Conservation (phyloP, 495 filamentous ascomycete species). For the Schizothecium vesticola region DNA sequence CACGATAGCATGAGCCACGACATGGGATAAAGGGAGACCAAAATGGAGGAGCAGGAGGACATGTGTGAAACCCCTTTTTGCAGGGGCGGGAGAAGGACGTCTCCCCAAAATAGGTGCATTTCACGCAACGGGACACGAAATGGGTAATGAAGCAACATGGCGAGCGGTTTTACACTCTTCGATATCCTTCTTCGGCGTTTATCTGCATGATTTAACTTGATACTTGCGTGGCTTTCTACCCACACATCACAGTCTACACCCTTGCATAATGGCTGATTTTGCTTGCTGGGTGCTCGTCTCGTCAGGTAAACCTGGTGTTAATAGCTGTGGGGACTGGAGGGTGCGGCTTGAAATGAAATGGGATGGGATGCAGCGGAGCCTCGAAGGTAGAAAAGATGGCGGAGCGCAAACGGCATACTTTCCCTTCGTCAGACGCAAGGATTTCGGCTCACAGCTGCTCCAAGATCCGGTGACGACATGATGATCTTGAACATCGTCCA, state of each 20-base stretch:
- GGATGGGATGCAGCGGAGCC: not conserved
- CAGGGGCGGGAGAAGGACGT: not conserved
- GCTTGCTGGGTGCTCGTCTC: not conserved
- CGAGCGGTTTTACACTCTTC: not conserved
- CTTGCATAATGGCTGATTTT: not conserved
- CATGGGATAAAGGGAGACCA: not conserved
- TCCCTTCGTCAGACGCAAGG: too few species aligned
- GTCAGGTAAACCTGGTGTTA: too few species aligned
- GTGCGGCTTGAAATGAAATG: not conserved
- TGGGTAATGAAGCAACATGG: not conserved
- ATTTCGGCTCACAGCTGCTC: too few species aligned
- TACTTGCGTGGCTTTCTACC: not conserved
- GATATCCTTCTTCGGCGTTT: not conserved
- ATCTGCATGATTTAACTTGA: not conserved
- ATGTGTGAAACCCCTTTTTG: not conserved
- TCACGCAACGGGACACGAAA: not conserved
- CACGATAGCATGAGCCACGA: conserved; percentile 9
- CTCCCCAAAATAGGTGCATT: not conserved
- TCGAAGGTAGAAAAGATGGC: too few species aligned
- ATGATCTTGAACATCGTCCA: too few species aligned
- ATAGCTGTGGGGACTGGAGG: not conserved
- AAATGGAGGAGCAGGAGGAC: not conserved
- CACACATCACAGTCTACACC: not conserved
- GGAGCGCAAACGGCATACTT: too few species aligned
- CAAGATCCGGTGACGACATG: too few species aligned